Evolutionary conservation across 2,329 filamentous ascomycete species (phyloP).

Genomic region (Tricladium varicosporioides): DNA sequence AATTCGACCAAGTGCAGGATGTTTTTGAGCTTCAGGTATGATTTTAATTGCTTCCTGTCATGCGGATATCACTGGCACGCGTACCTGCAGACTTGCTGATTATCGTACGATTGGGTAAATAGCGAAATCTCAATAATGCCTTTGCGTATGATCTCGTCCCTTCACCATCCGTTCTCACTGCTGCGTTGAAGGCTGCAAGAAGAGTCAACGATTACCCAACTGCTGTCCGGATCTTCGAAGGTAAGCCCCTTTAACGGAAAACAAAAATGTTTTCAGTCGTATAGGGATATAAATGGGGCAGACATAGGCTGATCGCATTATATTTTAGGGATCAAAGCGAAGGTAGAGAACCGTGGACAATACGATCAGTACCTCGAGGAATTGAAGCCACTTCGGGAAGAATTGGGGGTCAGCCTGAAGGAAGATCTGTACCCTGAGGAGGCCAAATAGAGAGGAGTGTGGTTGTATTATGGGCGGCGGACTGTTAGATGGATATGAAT

Average conservation of each 20-base stretch:
- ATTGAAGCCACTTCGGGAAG: constrained; percentile 88
- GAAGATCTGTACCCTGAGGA: constrained; percentile 82
- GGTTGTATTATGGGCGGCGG: constrained; percentile 13
- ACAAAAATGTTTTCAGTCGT: background rate
- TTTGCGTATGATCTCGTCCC: constrained; percentile 99
- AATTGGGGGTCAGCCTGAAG: constrained; percentile 87
- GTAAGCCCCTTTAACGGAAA: constrained; percentile 51
- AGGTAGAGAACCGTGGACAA: constrained; percentile 97
- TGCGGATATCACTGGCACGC: constrained; percentile 1
- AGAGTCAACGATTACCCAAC: constrained; percentile 98
- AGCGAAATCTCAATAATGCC: constrained; percentile 98
- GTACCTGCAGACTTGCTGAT: constrained; percentile 24
- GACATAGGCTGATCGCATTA: constrained; percentile 16
- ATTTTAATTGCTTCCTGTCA: constrained; percentile 1
- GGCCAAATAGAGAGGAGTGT: constrained; percentile 28
- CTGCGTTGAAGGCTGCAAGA: constrained; percentile 89
- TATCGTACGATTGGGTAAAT: constrained; percentile 27
- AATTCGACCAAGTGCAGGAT: constrained; percentile 96
- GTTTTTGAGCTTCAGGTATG: constrained; percentile 99
- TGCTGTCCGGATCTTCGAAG: constrained; percentile 97
- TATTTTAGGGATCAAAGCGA: constrained; percentile 84
- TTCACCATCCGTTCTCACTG: constrained; percentile 83
- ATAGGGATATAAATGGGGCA: background rate
- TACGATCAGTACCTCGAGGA: constrained; percentile 95
- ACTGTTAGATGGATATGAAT: constrained; percentile 25